Evolutionary conservation across 148 eudicot genomes (phyloP).

Genomic region (Rhododendron molle): DNA sequence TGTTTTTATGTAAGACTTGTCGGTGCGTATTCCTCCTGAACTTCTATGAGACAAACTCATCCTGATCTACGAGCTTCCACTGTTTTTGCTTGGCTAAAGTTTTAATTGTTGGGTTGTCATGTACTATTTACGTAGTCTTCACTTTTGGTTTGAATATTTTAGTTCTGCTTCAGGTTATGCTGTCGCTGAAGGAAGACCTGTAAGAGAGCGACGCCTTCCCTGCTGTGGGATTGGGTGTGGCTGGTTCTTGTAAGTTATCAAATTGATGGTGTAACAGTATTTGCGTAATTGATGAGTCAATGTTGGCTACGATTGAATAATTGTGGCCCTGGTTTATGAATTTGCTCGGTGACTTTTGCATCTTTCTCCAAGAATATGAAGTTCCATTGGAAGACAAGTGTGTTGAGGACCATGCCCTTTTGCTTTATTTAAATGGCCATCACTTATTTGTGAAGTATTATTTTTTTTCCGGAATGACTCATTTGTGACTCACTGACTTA

Average conservation of each 20-base stretch:
- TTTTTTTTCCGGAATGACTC: neutral
- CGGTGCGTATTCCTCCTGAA: neutral
- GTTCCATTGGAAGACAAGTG: neutral
- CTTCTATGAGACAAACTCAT: neutral
- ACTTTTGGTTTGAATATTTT: neutral
- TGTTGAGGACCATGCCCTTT: neutral
- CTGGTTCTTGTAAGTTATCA: constrained; percentile 73
- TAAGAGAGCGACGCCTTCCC: constrained; percentile 62
- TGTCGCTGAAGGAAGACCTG: constrained; percentile 76
- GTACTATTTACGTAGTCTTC: neutral
- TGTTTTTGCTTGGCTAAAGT: neutral
- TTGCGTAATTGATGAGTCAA: neutral
- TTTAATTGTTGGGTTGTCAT: neutral
- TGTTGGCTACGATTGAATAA: neutral
- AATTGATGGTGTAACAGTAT: neutral
- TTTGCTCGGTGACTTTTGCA: constrained; percentile 2
- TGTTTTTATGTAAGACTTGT: neutral
- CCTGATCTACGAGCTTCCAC: neutral
- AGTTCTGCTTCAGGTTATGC: constrained; percentile 50
- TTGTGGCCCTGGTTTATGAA: neutral
- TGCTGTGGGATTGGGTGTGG: constrained; percentile 87
- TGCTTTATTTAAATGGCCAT: neutral
- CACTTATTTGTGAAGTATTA: neutral
- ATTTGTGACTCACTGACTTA: neutral
- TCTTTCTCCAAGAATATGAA: neutral